A percentile compares a stretch with the other conserved stretches of the same genome.
Evolutionary conservation across 225 moss, liverwort and hornwort genomes (phyloP).

Genomic region (Neckera pumila): DNA sequence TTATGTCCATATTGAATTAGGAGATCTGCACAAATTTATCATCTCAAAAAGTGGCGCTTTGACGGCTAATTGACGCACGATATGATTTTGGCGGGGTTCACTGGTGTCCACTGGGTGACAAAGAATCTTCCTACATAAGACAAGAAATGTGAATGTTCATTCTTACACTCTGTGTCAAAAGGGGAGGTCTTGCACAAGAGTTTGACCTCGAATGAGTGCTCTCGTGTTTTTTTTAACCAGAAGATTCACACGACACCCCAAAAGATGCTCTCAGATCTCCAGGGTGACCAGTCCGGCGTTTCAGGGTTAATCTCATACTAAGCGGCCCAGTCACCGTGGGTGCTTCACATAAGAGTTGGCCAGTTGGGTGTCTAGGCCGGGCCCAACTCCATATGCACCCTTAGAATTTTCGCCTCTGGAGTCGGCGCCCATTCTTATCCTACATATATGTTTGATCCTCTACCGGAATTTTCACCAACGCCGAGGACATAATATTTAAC

Average conservation of each 20-base stretch:
- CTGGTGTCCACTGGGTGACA: not conserved
- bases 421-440: not conserved
- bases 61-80: too few species aligned
- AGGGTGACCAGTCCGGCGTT: not conserved
- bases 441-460: not conserved
- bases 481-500: not conserved
- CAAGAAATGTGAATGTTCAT: not conserved
- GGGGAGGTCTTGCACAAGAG: not conserved
- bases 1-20: too few species aligned
- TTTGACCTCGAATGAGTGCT: not conserved
- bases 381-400: not conserved
- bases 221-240: not conserved
- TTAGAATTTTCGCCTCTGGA: not conserved
- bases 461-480: not conserved
- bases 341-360: not conserved
- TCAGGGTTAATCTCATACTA: not conserved
- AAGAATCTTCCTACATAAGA: not conserved
- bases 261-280: not conserved
- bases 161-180: not conserved
- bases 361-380: not conserved
- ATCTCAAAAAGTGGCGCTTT: fast-evolving
- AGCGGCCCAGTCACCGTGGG: not conserved
- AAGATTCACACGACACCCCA: not conserved
- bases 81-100: too few species aligned
- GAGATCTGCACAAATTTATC: fast-evolving